Conservation (phyloP, 139 green algal genomes). For the Micractinium sp. region DNA sequence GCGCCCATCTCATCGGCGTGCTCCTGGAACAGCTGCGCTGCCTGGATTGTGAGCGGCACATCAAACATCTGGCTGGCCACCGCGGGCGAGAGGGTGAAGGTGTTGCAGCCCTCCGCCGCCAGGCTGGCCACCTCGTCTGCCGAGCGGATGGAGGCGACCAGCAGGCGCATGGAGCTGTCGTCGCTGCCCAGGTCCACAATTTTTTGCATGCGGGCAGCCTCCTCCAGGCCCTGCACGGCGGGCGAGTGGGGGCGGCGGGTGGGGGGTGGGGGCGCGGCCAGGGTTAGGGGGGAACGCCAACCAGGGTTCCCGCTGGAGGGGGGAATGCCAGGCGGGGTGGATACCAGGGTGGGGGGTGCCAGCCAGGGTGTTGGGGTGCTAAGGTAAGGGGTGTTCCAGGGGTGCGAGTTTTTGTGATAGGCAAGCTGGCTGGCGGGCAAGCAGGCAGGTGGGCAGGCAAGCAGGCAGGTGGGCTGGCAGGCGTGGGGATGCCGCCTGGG, state of each 20-base stretch:
- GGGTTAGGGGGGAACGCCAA: no score
- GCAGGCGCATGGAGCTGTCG: conserved; percentile 57
- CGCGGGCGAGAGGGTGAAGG: conserved; percentile 81
- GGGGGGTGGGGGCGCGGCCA: no score
- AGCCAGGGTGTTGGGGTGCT: no score
- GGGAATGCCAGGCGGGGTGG: no score
- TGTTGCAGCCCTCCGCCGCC: conserved; percentile 75
- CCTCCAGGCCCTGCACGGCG: conserved; percentile 50
- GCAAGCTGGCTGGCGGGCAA: not conserved
- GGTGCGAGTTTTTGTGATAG: not conserved
- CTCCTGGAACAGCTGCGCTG: conserved; percentile 44
- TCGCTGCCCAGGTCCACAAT: conserved; percentile 49
- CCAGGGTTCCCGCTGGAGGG: no score
- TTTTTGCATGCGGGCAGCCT: conserved; percentile 68
- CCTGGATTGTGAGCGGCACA: conserved; percentile 56
- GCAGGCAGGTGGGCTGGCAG: not conserved
- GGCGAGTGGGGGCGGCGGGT: no score
- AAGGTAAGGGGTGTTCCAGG: no score
- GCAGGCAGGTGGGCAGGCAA: not conserved
- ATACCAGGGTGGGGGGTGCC: no score
- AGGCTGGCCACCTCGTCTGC: conserved; percentile 63
- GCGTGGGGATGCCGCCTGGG: not conserved
- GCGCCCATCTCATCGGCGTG: conserved; percentile 48
- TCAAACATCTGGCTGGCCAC: conserved; percentile 61
- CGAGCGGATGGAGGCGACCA: conserved; percentile 77